These are phyloP conservation scores for Didymella glomerata DNA, from an alignment of 2,329 filamentous ascomycete species.

Conservation along the genomic window DNA sequence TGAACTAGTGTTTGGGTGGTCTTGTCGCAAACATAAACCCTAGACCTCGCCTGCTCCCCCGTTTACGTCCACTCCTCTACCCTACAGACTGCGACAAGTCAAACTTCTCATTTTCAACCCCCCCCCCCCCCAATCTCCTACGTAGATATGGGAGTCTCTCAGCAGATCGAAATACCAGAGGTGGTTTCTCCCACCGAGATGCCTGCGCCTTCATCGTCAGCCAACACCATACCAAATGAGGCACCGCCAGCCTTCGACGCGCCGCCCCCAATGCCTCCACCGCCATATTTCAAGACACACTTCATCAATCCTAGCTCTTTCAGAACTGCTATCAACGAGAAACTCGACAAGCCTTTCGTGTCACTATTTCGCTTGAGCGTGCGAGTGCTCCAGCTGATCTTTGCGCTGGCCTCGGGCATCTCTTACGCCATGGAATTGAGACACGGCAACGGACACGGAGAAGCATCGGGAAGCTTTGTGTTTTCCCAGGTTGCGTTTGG, in stretches of 20 bases:
- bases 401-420: conserved; percentile 37
- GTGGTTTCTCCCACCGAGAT: not conserved
- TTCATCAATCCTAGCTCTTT: conserved; percentile 31
- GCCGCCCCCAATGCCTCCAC: conserved; percentile 28
- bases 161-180: not conserved
- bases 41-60: not conserved
- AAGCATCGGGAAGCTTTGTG: conserved; percentile 25
- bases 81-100: not conserved
- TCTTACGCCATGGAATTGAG: conserved; percentile 36
- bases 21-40: conserved; percentile 5
- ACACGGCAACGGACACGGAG: conserved; percentile 11
- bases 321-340: conserved; percentile 29
- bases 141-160: not conserved
- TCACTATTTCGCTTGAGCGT: conserved; percentile 34
- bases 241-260: not conserved
- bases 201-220: not conserved
- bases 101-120: not conserved
- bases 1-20: not conserved
- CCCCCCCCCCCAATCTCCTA: too few species aligned
- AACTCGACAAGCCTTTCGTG: conserved; percentile 30
- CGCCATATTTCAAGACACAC: conserved; percentile 31
- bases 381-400: conserved; percentile 34
- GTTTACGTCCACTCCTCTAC: not conserved
- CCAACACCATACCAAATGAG: not conserved
- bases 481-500: conserved; percentile 34